Evolutionary conservation across 768 basidiomycete species (phyloP), one percentile per base, ranked within the genome.

Genomic region (Lactifluus hygrophoroides): DNA sequence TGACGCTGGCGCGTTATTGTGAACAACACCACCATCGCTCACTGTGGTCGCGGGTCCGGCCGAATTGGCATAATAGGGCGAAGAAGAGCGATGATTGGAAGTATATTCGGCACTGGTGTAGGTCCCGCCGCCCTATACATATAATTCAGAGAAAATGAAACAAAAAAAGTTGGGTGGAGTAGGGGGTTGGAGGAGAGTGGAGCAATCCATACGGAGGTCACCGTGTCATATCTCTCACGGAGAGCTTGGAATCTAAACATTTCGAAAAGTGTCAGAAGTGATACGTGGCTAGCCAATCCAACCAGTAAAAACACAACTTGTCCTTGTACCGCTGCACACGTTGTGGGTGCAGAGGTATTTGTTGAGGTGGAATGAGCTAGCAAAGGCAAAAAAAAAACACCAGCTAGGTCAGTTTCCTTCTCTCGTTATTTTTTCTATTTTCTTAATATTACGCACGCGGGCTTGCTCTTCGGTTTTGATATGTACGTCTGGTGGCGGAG

Each of bases 311-410:
- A 46, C n/a, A 21, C 10, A 27, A 65, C 64, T 62, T 65, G 58
- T 65, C 64, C 45, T 65, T 65, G 55, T 65, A 65, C 13, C 63
- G 40, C 21, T 57, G 58, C 4, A 28, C 60, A 7, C 56, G 62
- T 27, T 46, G 47, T 1, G 60, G 47, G 16, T 45, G n/a, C n/a
- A 43, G 11, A 19, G 52, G 38, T 34, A 4, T 32, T n/a, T 35
- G 54, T 17, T 48, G 46, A 3, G 54, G 53, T 5, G 40, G 54
- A n/a, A 56, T 56, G 16, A 50, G n/a, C n/a, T n/a, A n/a, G n/a
- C n/a, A n/a, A n/a, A n/a, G n/a, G n/a, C n/a, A n/a, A n/a, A n/a
- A n/a, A n/a, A n/a, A n/a, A n/a, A 19, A 13, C 32, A 16, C 19
- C 7, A 5, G 11, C 19, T 38, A 43, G 11, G 11, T 5, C 23